A percentile compares a stretch with the other conserved stretches of the same genome.
Conservation (phyloP, 129 eudicot genomes). For the Flaveria sonorensis region DNA sequence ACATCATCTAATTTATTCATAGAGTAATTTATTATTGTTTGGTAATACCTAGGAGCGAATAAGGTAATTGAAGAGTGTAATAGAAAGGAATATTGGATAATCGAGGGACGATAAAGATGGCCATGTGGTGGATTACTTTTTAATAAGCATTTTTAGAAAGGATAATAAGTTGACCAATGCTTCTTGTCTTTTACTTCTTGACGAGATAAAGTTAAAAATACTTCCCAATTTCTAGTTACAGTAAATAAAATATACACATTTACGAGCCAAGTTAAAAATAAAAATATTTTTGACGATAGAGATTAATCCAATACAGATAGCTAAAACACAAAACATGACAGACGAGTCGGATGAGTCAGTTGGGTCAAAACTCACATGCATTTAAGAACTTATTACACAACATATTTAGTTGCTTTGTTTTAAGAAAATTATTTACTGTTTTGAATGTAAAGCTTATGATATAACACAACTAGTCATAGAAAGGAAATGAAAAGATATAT, state of each 20-base stretch:
- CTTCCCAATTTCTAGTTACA: slow-evolving; percentile 8
- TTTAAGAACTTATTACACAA: too few relatives aligned
- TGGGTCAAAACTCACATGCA: too few relatives aligned
- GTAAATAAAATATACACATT: background rate
- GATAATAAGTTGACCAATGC: slow-evolving; percentile 30
- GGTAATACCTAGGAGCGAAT: slow-evolving; percentile 35
- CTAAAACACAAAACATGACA: too few relatives aligned
- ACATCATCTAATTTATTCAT: background rate
- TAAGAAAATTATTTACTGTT: background rate
- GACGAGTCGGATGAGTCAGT: too few relatives aligned
- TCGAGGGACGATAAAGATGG: slow-evolving; percentile 32
- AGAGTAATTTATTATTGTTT: background rate
- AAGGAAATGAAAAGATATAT: too few relatives aligned
- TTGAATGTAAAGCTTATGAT: background rate
- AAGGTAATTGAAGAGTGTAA: slow-evolving; percentile 29
- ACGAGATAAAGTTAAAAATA: slow-evolving; percentile 6
- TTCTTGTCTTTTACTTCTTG: slow-evolving; percentile 30
- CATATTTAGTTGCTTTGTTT: background rate
- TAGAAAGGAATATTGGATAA: slow-evolving; percentile 32
- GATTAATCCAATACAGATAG: too few relatives aligned
- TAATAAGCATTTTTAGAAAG: slow-evolving; percentile 29
- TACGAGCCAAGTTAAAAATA: background rate
- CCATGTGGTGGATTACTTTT: slow-evolving; percentile 28
- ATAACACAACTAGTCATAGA: background rate
- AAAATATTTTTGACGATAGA: too few relatives aligned